These are phyloP conservation scores for Globisporangium cystogenes DNA, from an alignment of 352 stramenopile genomes.

Conservation along the genomic window DNA sequence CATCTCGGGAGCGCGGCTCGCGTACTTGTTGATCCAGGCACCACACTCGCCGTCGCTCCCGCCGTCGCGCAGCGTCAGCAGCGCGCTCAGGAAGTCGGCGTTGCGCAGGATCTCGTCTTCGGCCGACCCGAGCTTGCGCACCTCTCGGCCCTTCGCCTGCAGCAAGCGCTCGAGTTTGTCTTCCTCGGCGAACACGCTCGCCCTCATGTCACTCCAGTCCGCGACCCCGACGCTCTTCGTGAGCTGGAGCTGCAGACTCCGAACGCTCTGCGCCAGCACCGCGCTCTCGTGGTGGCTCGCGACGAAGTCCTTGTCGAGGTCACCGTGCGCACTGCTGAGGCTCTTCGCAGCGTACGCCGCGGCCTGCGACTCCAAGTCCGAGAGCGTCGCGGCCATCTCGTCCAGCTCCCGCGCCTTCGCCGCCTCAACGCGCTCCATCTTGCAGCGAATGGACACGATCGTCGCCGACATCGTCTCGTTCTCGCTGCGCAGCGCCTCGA, in stretches of 20 bases:
- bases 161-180: conserved; percentile 30
- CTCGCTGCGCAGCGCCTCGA: conserved; percentile 31
- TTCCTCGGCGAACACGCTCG: conserved; percentile 37
- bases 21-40: conserved; percentile 43
- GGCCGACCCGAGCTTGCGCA: conserved; percentile 29
- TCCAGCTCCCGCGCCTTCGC: conserved; percentile 35
- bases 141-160: conserved; percentile 25
- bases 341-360: neutral
- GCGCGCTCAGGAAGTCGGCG: conserved; percentile 49
- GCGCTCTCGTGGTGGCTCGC: conserved; percentile 41
- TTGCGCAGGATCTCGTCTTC: conserved; percentile 60
- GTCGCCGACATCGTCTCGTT: conserved; percentile 32
- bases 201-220: conserved; percentile 52
- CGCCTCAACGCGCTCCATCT: conserved; percentile 37
- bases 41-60: conserved; percentile 1
- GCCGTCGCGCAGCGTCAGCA: conserved; percentile 24
- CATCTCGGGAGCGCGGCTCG: conserved; percentile 38
- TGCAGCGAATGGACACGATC: conserved; percentile 30
- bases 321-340: neutral
- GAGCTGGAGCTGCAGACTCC: conserved; percentile 47
- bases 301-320: conserved; percentile 36
- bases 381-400: conserved; percentile 24
- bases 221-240: conserved; percentile 46
- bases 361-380: conserved; percentile 27
- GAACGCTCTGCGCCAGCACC: conserved; percentile 33